These are phyloP conservation scores for Aureobasidium sp. DNA, from an alignment of 2,329 filamentous ascomycete species.

Conservation along the genomic window DNA sequence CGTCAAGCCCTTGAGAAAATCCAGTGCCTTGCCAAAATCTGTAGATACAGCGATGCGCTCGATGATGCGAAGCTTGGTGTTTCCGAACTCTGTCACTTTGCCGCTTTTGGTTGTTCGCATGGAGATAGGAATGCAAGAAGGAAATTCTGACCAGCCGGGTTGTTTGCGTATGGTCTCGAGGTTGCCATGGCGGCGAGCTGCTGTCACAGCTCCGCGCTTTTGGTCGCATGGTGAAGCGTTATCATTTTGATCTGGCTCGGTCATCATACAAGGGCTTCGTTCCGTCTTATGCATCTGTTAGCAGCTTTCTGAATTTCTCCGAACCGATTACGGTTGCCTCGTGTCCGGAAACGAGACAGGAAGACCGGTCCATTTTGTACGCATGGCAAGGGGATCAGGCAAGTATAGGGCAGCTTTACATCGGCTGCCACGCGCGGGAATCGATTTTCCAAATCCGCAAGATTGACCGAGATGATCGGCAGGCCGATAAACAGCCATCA, in stretches of 20 bases:
- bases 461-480: not conserved
- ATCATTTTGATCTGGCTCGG: not conserved
- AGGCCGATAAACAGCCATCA: too few relatives aligned
- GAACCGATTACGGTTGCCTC: not conserved
- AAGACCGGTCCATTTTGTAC: not conserved
- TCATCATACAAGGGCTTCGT: not conserved
- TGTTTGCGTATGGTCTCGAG: slow-evolving; percentile 7
- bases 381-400: not conserved
- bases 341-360: not conserved
- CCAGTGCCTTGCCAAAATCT: not conserved
- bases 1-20: not conserved
- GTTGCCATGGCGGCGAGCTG: slow-evolving; percentile 1
- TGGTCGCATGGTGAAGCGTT: not conserved
- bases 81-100: slow-evolving; percentile 11
- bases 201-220: not conserved
- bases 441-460: not conserved
- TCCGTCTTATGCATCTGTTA: not conserved
- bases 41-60: slow-evolving; percentile 2
- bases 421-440: not conserved
- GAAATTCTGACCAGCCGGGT: not conserved
- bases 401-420: not conserved
- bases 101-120: slow-evolving; percentile 13
- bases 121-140: not conserved
- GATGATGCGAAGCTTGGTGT: slow-evolving; percentile 11
- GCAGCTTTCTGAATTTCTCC: not conserved